Evolutionary conservation across 306 rosid species (phyloP).

Genomic region (Cucumis melo): DNA sequence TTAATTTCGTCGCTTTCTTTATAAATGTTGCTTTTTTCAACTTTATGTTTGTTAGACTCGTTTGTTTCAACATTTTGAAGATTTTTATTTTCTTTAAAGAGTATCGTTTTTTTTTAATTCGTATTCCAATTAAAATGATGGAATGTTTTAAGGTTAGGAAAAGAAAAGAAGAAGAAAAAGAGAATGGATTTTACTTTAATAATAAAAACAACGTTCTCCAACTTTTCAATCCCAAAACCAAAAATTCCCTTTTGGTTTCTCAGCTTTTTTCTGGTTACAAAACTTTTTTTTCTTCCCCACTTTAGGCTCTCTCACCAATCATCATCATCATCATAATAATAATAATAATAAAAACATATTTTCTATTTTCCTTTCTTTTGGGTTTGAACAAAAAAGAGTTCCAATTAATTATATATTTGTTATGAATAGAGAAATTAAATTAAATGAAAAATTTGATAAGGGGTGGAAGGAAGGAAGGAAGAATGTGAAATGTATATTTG

Average conservation of each 20-base stretch:
- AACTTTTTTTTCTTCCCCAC: background rate
- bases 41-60: no score
- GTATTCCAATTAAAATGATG: background rate
- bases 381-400: background rate
- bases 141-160: background rate
- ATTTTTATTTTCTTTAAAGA: no score
- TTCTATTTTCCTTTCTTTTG: background rate
- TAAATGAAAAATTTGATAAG: background rate
- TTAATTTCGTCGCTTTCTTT: no score
- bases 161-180: background rate
- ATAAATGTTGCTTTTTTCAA: no score
- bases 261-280: background rate
- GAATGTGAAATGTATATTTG: background rate
- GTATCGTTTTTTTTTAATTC: no score
- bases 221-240: background rate
- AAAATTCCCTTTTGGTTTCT: background rate
- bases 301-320: background rate
- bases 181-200: background rate
- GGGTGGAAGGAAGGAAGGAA: background rate
- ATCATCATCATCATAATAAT: conserved; percentile 8
- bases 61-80: no score
- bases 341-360: background rate
- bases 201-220: background rate
- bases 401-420: background rate
- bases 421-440: background rate